phyloP scores from a whole-genome alignment of 768 basidiomycete genomes.

The Tricholoma saponaceum region DNA sequence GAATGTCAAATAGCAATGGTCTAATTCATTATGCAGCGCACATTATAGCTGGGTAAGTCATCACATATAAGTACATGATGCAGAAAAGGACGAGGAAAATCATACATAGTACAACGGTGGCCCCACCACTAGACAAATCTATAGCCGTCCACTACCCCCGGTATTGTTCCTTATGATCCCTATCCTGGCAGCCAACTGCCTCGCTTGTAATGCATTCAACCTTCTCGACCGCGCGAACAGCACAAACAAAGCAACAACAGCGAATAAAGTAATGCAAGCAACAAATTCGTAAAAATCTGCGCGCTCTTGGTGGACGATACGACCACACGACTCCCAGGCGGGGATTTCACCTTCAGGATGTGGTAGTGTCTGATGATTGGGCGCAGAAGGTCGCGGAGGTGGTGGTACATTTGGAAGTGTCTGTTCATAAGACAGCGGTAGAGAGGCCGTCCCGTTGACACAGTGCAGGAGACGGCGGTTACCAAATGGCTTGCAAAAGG shows the following conservation, averaged over 20 bases:
- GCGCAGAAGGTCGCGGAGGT: constrained; percentile 19
- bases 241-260: constrained; percentile 56
- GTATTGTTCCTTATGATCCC: constrained; percentile 52
- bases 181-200: constrained; percentile 83
- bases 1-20: not conserved
- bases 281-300: constrained; percentile 91
- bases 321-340: constrained; percentile 93
- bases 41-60: not conserved
- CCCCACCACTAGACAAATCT: not conserved
- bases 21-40: not conserved
- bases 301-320: constrained; percentile 72
- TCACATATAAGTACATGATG: not conserved
- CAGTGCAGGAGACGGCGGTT: constrained; percentile 91
- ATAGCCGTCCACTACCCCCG: constrained; percentile 9
- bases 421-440: constrained; percentile 16
- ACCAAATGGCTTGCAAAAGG: constrained; percentile 95
- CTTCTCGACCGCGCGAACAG: constrained; percentile 67
- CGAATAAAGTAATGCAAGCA: constrained; percentile 76
- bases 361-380: constrained; percentile 8
- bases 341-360: constrained; percentile 53
- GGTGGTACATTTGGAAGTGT: constrained; percentile 7
- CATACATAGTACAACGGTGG: constrained; percentile 6
- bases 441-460: constrained; percentile 32
- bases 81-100: not conserved
- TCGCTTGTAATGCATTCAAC: constrained; percentile 69